Evolutionary conservation across 2,329 filamentous ascomycete species (phyloP).

Genomic region (Annulohypoxylon truncatum): DNA sequence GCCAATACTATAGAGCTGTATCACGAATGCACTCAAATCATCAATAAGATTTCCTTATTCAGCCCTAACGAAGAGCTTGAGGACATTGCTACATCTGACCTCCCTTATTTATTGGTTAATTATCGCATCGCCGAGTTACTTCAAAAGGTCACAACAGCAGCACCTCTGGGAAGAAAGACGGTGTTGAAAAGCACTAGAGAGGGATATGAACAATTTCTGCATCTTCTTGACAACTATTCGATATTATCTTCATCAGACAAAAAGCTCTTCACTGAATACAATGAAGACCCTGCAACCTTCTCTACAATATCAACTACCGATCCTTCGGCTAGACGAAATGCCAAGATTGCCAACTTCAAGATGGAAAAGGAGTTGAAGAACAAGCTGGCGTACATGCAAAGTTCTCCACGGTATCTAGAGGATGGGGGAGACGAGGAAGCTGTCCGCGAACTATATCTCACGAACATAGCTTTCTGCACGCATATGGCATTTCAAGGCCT

Average conservation of each 20-base stretch:
- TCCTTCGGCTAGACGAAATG: slow-evolving; percentile 76
- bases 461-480: slow-evolving; percentile 76
- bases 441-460: slow-evolving; percentile 81
- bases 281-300: slow-evolving; percentile 77
- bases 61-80: slow-evolving; percentile 90
- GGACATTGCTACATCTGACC: slow-evolving; percentile 84
- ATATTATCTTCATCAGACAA: slow-evolving; percentile 74
- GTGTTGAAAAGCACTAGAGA: slow-evolving; percentile 73
- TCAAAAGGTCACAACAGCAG: slow-evolving; percentile 70
- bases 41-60: slow-evolving; percentile 81
- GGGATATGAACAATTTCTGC: slow-evolving; percentile 82
- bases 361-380: slow-evolving; percentile 87
- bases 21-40: slow-evolving; percentile 76
- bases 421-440: slow-evolving; percentile 84
- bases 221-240: slow-evolving; percentile 80
- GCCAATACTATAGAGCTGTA: slow-evolving; percentile 75
- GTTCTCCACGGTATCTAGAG: slow-evolving; percentile 55
- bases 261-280: slow-evolving; percentile 78
- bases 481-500: slow-evolving; percentile 87
- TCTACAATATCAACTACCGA: slow-evolving; percentile 72
- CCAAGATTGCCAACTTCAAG: slow-evolving; percentile 87
- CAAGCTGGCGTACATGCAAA: slow-evolving; percentile 73
- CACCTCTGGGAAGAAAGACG: slow-evolving; percentile 67
- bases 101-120: slow-evolving; percentile 85
- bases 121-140: slow-evolving; percentile 84